Evolutionary conservation across 257 asterid species (phyloP).

Genomic region (Solanum sparsipilum): DNA sequence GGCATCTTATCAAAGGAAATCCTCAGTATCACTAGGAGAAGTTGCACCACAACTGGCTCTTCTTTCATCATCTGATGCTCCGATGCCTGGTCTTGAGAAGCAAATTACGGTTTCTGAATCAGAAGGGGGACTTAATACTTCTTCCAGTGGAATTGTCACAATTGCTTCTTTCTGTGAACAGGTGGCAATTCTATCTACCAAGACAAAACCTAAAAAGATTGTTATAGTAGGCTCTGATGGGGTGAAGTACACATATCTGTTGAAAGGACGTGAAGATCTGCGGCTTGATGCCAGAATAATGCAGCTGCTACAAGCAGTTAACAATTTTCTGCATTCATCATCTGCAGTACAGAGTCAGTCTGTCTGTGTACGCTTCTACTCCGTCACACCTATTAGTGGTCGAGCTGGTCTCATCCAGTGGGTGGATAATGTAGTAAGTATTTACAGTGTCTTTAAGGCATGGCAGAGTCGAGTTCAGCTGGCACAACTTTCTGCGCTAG

Average conservation of each 20-base stretch:
- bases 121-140: conserved; percentile 29
- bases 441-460: conserved; percentile 86
- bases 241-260: conserved; percentile 76
- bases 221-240: conserved; percentile 88
- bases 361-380: conserved; percentile 72
- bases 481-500: conserved; percentile 54
- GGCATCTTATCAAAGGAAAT: conserved; percentile 90
- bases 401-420: conserved; percentile 99
- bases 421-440: conserved; percentile 89
- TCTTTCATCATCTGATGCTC: conserved; percentile 74
- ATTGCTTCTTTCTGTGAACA: conserved; percentile 76
- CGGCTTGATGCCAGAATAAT: conserved; percentile 99
- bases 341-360: conserved; percentile 62
- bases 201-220: conserved; percentile 91
- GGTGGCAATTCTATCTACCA: conserved; percentile 72
- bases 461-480: conserved; percentile 88
- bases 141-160: conserved; percentile 54
- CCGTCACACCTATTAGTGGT: conserved; percentile 97
- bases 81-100: conserved; percentile 99
- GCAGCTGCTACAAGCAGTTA: conserved; percentile 93
- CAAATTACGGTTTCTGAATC: conserved; percentile 51
- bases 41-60: conserved; percentile 91
- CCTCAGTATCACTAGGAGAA: conserved; percentile 75
- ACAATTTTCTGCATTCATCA: conserved; percentile 78
- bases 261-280: conserved; percentile 98